phyloP scores from a whole-genome alignment of 495 filamentous ascomycete genomes.

The Tuber magnatum region DNA sequence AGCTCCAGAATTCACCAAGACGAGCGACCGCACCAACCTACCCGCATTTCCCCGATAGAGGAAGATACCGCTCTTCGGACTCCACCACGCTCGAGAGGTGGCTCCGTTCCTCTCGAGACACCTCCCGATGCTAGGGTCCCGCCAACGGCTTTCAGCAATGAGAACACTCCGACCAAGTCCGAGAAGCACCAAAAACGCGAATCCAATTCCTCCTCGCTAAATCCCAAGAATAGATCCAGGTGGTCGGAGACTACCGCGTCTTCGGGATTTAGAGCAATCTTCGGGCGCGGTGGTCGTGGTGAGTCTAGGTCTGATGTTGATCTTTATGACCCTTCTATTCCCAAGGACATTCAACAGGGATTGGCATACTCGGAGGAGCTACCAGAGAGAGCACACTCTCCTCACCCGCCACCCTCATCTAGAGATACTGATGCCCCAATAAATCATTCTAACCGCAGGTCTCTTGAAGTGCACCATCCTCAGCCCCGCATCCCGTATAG shows the following conservation, averaged over 20 bases:
- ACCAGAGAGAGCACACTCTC: constrained; percentile 28
- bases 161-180: constrained; percentile 64
- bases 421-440: constrained; percentile 40
- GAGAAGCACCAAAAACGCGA: constrained; percentile 84
- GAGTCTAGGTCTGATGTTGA: constrained; percentile 39
- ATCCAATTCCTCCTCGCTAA: constrained; percentile 78
- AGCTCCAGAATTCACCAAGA: constrained; percentile 39
- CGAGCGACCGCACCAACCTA: constrained; percentile 39
- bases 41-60: constrained; percentile 43
- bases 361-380: constrained; percentile 34
- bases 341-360: constrained; percentile 27
- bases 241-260: constrained; percentile 97
- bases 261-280: constrained; percentile 46
- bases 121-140: constrained; percentile 60
- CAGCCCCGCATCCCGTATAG: constrained; percentile 39
- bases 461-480: constrained; percentile 39
- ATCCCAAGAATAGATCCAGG: constrained; percentile 77
- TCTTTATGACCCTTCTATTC: constrained; percentile 37
- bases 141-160: constrained; percentile 55
- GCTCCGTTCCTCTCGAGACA: constrained; percentile 61
- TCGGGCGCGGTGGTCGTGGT: constrained; percentile 35
- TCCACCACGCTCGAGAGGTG: constrained; percentile 50
- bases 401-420: constrained; percentile 36
- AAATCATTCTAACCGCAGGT: constrained; percentile 39
- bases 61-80: constrained; percentile 49